Evolutionary conservation across 2,329 filamentous ascomycete genomes (phyloP).

Genomic region (Aspergillus terreus): DNA sequence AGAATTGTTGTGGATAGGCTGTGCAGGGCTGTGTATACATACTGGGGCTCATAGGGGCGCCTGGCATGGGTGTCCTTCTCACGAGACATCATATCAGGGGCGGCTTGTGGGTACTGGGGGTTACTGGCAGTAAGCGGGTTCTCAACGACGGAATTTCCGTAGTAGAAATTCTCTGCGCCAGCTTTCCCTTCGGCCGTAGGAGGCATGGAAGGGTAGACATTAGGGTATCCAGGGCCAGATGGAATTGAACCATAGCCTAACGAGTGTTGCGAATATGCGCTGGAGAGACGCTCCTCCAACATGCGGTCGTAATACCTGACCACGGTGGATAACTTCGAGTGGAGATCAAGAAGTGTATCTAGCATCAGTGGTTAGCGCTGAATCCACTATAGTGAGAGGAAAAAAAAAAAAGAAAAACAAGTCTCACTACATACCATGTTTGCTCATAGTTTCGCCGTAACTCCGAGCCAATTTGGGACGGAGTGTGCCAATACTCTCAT

Average conservation of each 20-base stretch:
- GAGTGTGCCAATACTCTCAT: slow-evolving; percentile 92
- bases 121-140: slow-evolving; percentile 50
- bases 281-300: slow-evolving; percentile 91
- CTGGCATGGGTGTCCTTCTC: slow-evolving; percentile 7
- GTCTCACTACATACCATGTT: slow-evolving; percentile 66
- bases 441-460: slow-evolving; percentile 99
- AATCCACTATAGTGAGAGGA: background rate
- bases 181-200: slow-evolving; percentile 47
- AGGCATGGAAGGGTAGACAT: slow-evolving; percentile 69
- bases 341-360: slow-evolving; percentile 91
- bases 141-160: slow-evolving; percentile 55
- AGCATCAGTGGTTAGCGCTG: slow-evolving; percentile 15
- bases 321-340: slow-evolving; percentile 91
- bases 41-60: slow-evolving; percentile 17
- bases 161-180: slow-evolving; percentile 78
- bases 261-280: slow-evolving; percentile 80
- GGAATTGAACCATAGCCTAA: slow-evolving; percentile 56
- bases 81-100: slow-evolving; percentile 19
- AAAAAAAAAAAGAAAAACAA: background rate
- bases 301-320: slow-evolving; percentile 97
- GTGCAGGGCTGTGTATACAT: slow-evolving; percentile 16
- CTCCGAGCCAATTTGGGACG: slow-evolving; percentile 91
- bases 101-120: slow-evolving; percentile 45
- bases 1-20: slow-evolving; percentile 12
- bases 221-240: slow-evolving; percentile 49